A percentile compares a stretch with the other conserved stretches of the same genome.
Conservation (phyloP, 2,329 filamentous ascomycete species). For the Dactylonectria estremocensis region DNA sequence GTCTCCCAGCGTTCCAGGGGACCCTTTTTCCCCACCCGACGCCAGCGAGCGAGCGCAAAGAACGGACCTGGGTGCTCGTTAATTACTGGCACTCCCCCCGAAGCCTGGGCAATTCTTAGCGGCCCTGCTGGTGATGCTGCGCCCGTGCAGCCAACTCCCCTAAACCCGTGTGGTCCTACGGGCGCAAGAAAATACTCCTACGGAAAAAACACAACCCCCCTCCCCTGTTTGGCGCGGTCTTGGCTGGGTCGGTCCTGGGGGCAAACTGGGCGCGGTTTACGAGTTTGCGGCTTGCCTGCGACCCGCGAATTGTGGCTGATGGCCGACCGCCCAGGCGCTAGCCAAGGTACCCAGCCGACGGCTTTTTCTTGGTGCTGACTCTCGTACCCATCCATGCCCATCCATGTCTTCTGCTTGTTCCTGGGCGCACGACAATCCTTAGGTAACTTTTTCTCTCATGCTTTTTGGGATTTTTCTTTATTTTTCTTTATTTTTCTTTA, state of each 20-base stretch:
- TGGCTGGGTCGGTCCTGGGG: not conserved
- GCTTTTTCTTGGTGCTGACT: constrained; percentile 2
- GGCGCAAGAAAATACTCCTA: constrained; percentile 3
- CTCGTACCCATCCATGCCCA: constrained; percentile 1
- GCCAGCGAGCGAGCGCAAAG: not conserved
- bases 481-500: not conserved
- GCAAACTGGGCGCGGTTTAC: not conserved
- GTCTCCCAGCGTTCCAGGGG: not conserved
- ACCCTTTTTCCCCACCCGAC: not conserved
- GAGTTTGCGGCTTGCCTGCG: not conserved
- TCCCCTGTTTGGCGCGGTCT: no score
- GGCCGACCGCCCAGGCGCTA: constrained; percentile 9
- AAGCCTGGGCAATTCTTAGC: constrained; percentile 4
- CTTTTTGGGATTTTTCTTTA: not conserved
- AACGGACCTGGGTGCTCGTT: not conserved
- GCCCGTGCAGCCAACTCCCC: not conserved
- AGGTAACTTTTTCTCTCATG: not conserved
- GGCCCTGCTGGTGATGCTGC: constrained; percentile 9
- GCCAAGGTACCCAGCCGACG: constrained; percentile 4
- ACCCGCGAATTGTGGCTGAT: constrained; percentile 1
- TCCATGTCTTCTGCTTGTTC: not conserved
- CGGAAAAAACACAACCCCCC: no score
- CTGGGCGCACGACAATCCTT: not conserved
- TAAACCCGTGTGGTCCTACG: not conserved
- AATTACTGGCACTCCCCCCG: not conserved